phyloP scores from a whole-genome alignment of 2,329 filamentous ascomycete genomes.

The Fulvia fulva region DNA sequence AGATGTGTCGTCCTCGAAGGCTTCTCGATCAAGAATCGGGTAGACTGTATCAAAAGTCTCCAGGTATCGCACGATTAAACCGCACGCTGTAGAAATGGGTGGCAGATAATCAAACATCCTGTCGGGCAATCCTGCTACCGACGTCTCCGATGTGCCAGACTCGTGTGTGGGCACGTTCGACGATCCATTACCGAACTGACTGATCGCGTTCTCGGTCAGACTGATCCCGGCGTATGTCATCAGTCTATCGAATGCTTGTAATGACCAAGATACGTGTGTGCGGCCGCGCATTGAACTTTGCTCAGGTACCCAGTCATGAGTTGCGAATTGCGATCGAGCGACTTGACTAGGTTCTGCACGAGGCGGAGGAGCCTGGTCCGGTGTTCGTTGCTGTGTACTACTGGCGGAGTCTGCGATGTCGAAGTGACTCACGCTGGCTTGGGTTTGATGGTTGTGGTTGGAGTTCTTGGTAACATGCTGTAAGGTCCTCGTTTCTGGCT shows the following conservation, averaged over 20 bases:
- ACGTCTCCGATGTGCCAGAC: background rate
- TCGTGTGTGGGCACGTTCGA: too few species aligned
- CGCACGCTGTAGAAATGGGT: constrained; percentile 2
- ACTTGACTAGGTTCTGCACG: background rate
- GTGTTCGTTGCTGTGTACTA: background rate
- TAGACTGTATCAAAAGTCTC: constrained; percentile 12
- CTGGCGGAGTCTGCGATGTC: background rate
- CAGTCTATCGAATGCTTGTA: background rate
- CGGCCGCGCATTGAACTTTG: background rate
- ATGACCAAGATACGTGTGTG: background rate
- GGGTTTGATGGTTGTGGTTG: too few species aligned
- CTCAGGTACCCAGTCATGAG: background rate
- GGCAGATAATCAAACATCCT: constrained; percentile 9
- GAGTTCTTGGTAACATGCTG: too few species aligned
- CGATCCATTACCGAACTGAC: background rate
- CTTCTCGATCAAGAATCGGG: constrained; percentile 1
- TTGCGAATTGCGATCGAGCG: background rate
- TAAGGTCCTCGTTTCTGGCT: too few species aligned
- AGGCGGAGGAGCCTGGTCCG: background rate
- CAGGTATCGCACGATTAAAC: constrained; percentile 11
- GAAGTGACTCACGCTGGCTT: too few species aligned
- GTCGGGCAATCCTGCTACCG: background rate
- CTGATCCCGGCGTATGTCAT: background rate
- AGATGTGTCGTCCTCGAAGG: constrained; percentile 3
- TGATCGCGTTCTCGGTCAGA: background rate